Base-by-base conservation (phyloP, 2,329 filamentous ascomycete genomes). In the Rhytidhysteron rufulum region DNA sequence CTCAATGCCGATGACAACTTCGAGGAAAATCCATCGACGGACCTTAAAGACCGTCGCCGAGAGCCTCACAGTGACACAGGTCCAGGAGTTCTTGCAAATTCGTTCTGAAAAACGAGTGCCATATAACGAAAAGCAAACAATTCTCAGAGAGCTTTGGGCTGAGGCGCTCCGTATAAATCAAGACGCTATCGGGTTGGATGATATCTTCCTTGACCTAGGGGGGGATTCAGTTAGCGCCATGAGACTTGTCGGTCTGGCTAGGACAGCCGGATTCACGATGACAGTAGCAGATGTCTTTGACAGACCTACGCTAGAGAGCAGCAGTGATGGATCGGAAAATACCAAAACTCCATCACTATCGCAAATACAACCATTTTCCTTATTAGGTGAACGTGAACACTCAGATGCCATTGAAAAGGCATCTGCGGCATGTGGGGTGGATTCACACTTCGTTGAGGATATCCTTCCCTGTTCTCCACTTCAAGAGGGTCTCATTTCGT, bases 391-490 rank as follows among this genome's bases (percentile, higher is more conserved):
- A n/a, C n/a, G n/a, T n/a, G n/a, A n/a, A n/a, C n/a, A n/a, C n/a
- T n/a, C n/a, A n/a, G n/a, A n/a, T n/a, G n/a, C n/a, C n/a, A n/a
- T n/a, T n/a, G n/a, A n/a, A n/a, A n/a, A n/a, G n/a, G n/a, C n/a
- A n/a, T n/a, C n/a, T n/a, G n/a, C n/a, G n/a, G n/a, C n/a, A n/a
- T n/a, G n/a, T n/a, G n/a, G n/a, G n/a, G n/a, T n/a, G n/a, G n/a
- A n/a, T n/a, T n/a, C n/a, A n/a, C n/a, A n/a, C n/a, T n/a, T n/a
- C n/a, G 45, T 86, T 0, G 73, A 84, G 48, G 65, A 71, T 1
- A 56, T 89, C 2, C 69, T 85, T 3, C 88, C 88, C 0, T 91
- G 86, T 57, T 91, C 88, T 0, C 72, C 83, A 1, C 70, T 87
- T 2, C 88, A 95, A 54, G 75, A 78, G 39, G 86, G 85, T 1